phyloP scores from a whole-genome alignment of 2,329 filamentous ascomycete species.

The Pseudogymnoascus sp. region DNA sequence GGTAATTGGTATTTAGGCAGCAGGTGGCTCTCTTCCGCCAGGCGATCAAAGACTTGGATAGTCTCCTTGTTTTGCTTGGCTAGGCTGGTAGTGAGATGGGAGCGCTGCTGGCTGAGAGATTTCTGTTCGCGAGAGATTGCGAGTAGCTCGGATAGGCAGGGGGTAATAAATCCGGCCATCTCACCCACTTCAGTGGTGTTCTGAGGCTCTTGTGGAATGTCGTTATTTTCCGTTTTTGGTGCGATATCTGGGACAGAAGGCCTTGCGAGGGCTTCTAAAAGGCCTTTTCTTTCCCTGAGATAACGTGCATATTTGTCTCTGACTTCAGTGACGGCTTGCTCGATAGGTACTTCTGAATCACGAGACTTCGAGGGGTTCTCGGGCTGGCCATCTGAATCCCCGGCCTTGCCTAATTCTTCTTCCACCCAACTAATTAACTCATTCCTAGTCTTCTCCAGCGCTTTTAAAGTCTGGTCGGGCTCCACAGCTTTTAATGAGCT shows the following conservation, averaged over 20 bases:
- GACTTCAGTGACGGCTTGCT: constrained; percentile 4
- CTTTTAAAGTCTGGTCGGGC: constrained; percentile 32
- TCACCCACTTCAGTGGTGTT: constrained; percentile 17
- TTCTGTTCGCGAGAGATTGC: constrained; percentile 50
- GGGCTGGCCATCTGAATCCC: constrained; percentile 19
- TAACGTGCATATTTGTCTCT: constrained; percentile 10
- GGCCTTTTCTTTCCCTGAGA: neutral
- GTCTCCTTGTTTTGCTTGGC: constrained; percentile 45
- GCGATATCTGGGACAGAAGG: constrained; percentile 16
- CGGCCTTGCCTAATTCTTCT: constrained; percentile 48
- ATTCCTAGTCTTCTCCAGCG: constrained; percentile 48
- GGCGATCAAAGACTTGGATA: constrained; percentile 43
- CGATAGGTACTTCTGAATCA: neutral
- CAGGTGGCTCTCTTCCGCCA: constrained; percentile 57
- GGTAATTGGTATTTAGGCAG: constrained; percentile 45
- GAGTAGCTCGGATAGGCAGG: constrained; percentile 49
- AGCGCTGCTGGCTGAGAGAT: constrained; percentile 49
- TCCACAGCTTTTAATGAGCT: constrained; percentile 12
- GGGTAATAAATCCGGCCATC: constrained; percentile 42
- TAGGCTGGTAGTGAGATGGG: constrained; percentile 46
- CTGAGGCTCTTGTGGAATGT: neutral
- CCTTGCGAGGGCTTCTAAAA: constrained; percentile 1
- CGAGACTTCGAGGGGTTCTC: constrained; percentile 13
- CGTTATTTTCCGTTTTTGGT: constrained; percentile 3
- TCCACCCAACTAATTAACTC: constrained; percentile 62